Evolutionary conservation across 176 grass and related monocot genomes (phyloP).

Genomic region (Thalia dealbata): DNA sequence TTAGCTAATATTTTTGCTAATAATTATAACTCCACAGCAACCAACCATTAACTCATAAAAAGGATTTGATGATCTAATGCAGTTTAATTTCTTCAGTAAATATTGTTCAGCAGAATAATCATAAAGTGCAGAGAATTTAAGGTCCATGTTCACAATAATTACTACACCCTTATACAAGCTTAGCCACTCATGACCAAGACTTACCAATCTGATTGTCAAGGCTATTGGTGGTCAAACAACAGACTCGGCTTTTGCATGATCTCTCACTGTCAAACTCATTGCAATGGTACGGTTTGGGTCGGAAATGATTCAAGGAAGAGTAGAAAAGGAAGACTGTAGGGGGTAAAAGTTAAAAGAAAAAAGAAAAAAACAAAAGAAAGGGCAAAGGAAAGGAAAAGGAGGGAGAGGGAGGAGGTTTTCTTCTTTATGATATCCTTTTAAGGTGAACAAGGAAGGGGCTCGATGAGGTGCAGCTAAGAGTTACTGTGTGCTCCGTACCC

Average conservation of each 20-base stretch:
- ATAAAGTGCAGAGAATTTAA: neutral
- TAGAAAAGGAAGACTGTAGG: neutral
- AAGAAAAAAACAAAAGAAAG: neutral
- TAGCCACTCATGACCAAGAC: neutral
- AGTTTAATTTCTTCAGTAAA: neutral
- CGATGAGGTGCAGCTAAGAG: constrained; percentile 13
- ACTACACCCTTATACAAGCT: neutral
- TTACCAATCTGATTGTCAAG: neutral
- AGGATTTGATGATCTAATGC: neutral
- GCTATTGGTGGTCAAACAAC: neutral
- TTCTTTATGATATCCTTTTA: neutral
- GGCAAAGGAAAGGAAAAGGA: neutral
- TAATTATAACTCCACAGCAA: too few relatives aligned
- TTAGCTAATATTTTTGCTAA: too few relatives aligned
- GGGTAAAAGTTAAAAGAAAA: neutral
- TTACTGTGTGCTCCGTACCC: constrained; percentile 2
- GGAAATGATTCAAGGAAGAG: neutral
- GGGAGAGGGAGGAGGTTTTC: neutral
- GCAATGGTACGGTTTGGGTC: neutral
- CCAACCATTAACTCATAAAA: too few relatives aligned
- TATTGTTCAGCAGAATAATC: neutral
- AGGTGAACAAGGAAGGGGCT: neutral
- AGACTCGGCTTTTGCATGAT: neutral
- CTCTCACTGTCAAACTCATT: constrained; percentile 24
- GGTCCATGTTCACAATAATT: neutral